These are phyloP conservation scores for Phytophthora sojae DNA, from an alignment of 352 stramenopile species.

Conservation along the genomic window DNA sequence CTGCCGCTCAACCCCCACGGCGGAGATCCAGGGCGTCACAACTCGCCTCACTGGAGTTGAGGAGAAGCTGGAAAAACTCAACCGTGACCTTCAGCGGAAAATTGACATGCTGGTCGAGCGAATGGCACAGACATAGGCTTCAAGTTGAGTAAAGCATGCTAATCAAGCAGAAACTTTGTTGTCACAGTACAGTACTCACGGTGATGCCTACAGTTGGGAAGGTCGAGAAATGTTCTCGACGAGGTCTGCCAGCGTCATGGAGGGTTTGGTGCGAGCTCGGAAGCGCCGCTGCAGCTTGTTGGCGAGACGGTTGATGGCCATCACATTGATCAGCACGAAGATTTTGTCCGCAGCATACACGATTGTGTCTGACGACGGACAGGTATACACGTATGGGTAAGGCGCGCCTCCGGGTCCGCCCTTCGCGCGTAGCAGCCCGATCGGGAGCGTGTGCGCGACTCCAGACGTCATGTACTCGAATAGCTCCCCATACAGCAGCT, in stretches of 20 bases:
- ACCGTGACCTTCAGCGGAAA: slow-evolving; percentile 2
- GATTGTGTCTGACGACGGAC: slow-evolving; percentile 61
- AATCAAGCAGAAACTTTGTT: slow-evolving; percentile 1
- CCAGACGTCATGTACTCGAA: slow-evolving; percentile 83
- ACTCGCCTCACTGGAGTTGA: slow-evolving; percentile 2
- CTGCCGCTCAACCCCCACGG: not conserved
- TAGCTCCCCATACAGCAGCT: slow-evolving; percentile 71
- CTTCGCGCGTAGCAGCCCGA: slow-evolving; percentile 73
- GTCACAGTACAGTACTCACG: not conserved
- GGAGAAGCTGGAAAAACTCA: slow-evolving; percentile 10
- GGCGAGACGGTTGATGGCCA: slow-evolving; percentile 73
- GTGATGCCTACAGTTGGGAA: slow-evolving; percentile 19
- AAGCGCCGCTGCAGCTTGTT: slow-evolving; percentile 83
- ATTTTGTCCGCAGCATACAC: slow-evolving; percentile 82
- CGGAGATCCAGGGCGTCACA: not conserved
- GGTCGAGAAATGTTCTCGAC: slow-evolving; percentile 28
- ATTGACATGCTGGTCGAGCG: slow-evolving; percentile 8
- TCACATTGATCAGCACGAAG: slow-evolving; percentile 83
- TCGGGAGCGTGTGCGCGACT: slow-evolving; percentile 76
- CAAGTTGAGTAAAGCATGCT: not conserved
- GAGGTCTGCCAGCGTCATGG: slow-evolving; percentile 33
- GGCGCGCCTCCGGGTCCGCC: slow-evolving; percentile 56
- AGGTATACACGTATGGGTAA: slow-evolving; percentile 87
- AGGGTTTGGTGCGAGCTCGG: slow-evolving; percentile 45
- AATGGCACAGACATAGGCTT: not conserved